Percentiles rank a stretch among this genome's conserved stretches.
These are phyloP conservation scores for Ophiostoma populinum DNA, from an alignment of 2,329 filamentous ascomycete species.

Conservation along the genomic window DNA sequence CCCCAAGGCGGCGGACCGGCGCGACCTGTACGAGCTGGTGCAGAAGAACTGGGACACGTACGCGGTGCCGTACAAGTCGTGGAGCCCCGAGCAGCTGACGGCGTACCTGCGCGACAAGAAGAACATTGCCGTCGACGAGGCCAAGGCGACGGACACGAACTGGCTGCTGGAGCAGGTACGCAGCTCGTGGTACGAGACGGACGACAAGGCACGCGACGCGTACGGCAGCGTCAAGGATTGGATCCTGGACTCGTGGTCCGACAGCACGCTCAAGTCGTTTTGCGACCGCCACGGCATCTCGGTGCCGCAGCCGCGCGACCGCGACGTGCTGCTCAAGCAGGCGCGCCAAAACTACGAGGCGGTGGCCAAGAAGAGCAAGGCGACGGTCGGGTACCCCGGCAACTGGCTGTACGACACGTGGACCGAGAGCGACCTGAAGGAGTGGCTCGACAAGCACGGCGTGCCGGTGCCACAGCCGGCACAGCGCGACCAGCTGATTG, in stretches of 20 bases:
- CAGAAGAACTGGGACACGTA: conserved; percentile 75
- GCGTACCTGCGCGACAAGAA: conserved; percentile 56
- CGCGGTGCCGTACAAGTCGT: conserved; percentile 56
- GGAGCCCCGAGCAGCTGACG: conserved; percentile 53
- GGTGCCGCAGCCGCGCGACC: conserved; percentile 70
- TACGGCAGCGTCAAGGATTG: conserved; percentile 65
- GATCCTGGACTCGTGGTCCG: conserved; percentile 91
- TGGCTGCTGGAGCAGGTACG: conserved; percentile 53
- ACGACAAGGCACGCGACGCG: conserved; percentile 56
- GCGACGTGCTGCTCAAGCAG: conserved; percentile 64
- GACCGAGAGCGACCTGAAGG: conserved; percentile 85
- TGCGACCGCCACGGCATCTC: conserved; percentile 77
- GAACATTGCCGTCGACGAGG: conserved; percentile 47
- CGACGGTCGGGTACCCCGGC: conserved; percentile 74
- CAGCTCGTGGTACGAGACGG: conserved; percentile 59
- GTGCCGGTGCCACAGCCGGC: conserved; percentile 72
- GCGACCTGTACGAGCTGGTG: conserved; percentile 83
- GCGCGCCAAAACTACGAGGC: conserved; percentile 68
- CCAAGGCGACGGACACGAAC: conserved; percentile 33
- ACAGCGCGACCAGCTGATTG: conserved; percentile 74
- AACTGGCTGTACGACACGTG: conserved; percentile 87
- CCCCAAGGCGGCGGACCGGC: conserved; percentile 77
- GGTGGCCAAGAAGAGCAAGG: conserved; percentile 54
- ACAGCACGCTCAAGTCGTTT: conserved; percentile 86
- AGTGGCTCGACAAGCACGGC: conserved; percentile 80